phyloP scores from a whole-genome alignment of 805 yeast species.

The Priceomyces fermenticarens region DNA sequence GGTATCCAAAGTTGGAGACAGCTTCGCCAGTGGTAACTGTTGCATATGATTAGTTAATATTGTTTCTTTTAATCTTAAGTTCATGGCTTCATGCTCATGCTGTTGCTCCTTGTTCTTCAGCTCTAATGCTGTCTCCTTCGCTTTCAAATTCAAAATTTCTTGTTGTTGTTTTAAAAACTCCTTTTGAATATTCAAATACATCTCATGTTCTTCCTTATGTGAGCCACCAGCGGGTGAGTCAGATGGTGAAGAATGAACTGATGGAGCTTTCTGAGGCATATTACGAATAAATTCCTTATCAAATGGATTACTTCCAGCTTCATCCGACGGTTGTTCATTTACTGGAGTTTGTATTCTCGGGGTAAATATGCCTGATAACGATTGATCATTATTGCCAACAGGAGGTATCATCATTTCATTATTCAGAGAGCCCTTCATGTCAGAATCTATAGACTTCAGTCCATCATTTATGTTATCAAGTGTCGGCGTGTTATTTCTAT shows the following conservation, averaged over 20 bases:
- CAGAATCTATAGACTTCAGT: neutral
- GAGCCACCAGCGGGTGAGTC: slow-evolving; percentile 9
- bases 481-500: neutral
- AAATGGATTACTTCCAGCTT: slow-evolving; percentile 30
- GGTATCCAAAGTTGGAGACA: slow-evolving; percentile 2
- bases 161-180: slow-evolving; percentile 37
- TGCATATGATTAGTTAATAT: slow-evolving; percentile 2
- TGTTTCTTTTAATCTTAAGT: slow-evolving; percentile 2
- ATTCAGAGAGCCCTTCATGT: neutral
- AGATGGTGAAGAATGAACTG: slow-evolving; percentile 7
- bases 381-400: neutral
- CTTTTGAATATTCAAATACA: slow-evolving; percentile 35
- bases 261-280: slow-evolving; percentile 3
- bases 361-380: slow-evolving; percentile 35
- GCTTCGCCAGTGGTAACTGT: neutral
- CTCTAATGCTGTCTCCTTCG: slow-evolving; percentile 6
- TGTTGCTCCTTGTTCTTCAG: slow-evolving; percentile 1
- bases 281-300: slow-evolving; percentile 23
- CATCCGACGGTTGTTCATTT: slow-evolving; percentile 18
- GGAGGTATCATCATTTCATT: neutral
- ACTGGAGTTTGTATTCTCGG: slow-evolving; percentile 35
- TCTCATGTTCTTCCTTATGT: slow-evolving; percentile 30
- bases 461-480: neutral
- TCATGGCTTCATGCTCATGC: neutral
- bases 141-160: slow-evolving; percentile 21